Base-by-base conservation (phyloP, 345 rosid species). In the Aquilaria sinensis region DNA sequence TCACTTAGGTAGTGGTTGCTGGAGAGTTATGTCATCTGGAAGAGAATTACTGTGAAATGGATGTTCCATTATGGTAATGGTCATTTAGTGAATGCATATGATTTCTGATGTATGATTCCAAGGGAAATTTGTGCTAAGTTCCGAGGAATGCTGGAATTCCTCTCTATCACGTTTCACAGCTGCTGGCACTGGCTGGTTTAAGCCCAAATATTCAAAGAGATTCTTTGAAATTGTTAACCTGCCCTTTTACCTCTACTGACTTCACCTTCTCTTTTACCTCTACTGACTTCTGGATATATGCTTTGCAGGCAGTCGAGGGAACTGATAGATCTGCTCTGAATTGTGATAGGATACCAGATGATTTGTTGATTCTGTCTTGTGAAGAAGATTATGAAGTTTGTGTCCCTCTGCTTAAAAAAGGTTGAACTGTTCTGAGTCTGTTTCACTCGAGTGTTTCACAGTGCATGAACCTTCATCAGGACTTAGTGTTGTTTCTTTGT, bases 361-460 rank as follows among this genome's bases (percentile, higher is more conserved):
- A 88, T 76, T 64, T 93, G 65, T 80, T 93, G 75, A 69, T 93
- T 69, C 57, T 93, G 48, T 90, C 97, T 31, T 85, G 96, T 72
- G 96, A 84, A 72, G 92, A 93, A 71, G 97, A 90, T 75, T 80
- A 77, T 9, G 66, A 56, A 57, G 62, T 70, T 51, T 78, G 86
- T 53, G 68, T 76, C 31, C 92, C 90, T 65, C 84, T 87, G 69
- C 87, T 90, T 47, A 86, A 90, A 74, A 87, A 72, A 86, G 98
- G 97, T 93, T 43, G 43, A 37, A 37, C 43, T 37, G 11, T 23
- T 23, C 46, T 53, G 31, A 57, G 41, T 57, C 50, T 32, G 5
- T 58, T 37, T 10, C 30, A 4, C n/a, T 23, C 32, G 6, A 9
- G 10, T 23, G 56, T 33, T 51, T 10, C 5, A 9, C 2, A 32